phyloP scores from a whole-genome alignment of 768 basidiomycete genomes.

The Phlebiopsis gigantea region DNA sequence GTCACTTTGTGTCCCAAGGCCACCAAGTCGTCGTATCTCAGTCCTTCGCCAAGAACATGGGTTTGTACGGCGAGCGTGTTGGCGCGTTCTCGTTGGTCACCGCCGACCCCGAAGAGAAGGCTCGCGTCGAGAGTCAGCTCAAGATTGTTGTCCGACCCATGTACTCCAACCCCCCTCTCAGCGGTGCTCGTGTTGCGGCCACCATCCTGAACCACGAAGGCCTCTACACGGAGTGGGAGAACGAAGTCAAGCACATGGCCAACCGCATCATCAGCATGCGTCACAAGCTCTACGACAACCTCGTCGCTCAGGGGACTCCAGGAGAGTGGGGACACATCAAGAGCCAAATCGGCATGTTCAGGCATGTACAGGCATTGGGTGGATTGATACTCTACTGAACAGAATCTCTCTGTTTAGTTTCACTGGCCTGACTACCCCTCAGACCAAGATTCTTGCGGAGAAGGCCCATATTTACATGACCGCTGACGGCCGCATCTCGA shows the following conservation, averaged over 20 bases:
- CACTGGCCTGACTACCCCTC: constrained; percentile 75
- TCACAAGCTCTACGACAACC: constrained; percentile 69
- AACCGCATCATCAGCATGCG: constrained; percentile 92
- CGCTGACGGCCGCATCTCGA: constrained; percentile 87
- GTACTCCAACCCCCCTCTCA: constrained; percentile 96
- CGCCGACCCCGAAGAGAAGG: constrained; percentile 66
- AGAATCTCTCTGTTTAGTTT: constrained; percentile 46
- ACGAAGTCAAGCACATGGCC: constrained; percentile 94
- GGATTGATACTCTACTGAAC: neutral
- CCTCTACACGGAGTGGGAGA: constrained; percentile 84
- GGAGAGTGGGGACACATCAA: constrained; percentile 95
- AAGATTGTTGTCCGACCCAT: constrained; percentile 94
- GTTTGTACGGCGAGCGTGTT: constrained; percentile 96
- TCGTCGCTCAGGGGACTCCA: constrained; percentile 83
- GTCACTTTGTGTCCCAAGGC: constrained; percentile 87
- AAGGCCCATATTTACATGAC: constrained; percentile 94
- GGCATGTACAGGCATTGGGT: constrained; percentile 52
- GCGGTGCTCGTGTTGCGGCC: constrained; percentile 83
- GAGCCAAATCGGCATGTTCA: constrained; percentile 97
- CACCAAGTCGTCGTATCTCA: constrained; percentile 90
- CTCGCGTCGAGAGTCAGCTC: constrained; percentile 87
- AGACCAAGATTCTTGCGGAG: constrained; percentile 79
- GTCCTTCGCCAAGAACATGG: constrained; percentile 99
- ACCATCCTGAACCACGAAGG: constrained; percentile 72
- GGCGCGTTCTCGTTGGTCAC: constrained; percentile 91